Base-by-base conservation (phyloP, 345 rosid genomes). In the Cardiospermum halicacabum region DNA sequence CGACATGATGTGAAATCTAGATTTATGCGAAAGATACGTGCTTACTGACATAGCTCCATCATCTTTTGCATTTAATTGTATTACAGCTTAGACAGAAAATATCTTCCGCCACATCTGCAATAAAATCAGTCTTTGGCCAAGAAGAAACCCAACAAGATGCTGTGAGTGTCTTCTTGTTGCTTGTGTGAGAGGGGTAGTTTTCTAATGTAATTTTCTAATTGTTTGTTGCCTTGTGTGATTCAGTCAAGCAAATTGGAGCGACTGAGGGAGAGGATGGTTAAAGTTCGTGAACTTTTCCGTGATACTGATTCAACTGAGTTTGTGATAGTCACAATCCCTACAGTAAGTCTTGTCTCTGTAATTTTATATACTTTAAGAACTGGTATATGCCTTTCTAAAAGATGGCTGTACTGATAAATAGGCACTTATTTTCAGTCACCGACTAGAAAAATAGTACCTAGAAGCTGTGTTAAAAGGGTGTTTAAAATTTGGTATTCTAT, bases 271-370 rank as follows among this genome's bases (percentile, higher is more conserved):
- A 91, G 96, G 77, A 94, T 94, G 99, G 67, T 94, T 62, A 91
- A 94, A 91, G 99, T 94, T 63, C 83, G 96, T 4, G 99, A 94
- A 58, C 99, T 94, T 67, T 94, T 94, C 27, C 96, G 88, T 59
- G 89, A 91, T 78, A 74, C 82, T 5, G 89, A 94, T 56, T 83
- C 99, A 31, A 94, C 99, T 8, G 97, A 94, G 64, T 94, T 94
- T 51, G 91, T 94, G 64, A 89, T 94, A 61, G 96, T 94, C 31
- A 94, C 99, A 62, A 94, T 91, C 66, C 99, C 99, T 26, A 84
- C 96, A 79, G 97, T 94, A 86, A 72, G n/a, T n/a, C n/a, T 68
- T 5, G 45, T 27, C 22, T 67, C 45, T 2, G 40, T 48, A 42
- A 56, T 24, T 58, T 15, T 57, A 9, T 37, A 26, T n/a, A n/a